phyloP scores from a whole-genome alignment of 805 yeast species.

The Novakomyces olei region DNA sequence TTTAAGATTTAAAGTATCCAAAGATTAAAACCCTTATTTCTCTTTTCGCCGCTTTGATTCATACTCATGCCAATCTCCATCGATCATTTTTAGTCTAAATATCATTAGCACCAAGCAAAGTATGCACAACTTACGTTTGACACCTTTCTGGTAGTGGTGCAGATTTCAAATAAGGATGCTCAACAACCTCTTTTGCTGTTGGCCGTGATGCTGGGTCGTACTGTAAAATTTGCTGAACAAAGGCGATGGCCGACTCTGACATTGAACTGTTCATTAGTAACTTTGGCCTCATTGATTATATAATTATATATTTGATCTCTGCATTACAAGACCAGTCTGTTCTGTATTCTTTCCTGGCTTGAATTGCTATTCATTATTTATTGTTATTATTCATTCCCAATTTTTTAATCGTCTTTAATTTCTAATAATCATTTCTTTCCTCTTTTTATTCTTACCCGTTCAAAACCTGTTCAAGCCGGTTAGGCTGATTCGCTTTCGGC shows the following conservation, averaged over 20 bases:
- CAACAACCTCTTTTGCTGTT: conserved; percentile 46
- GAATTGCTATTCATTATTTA: no score
- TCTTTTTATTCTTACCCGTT: no score
- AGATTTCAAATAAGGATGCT: conserved; percentile 46
- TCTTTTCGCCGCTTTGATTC: conserved; percentile 62
- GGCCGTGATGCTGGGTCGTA: conserved; percentile 51
- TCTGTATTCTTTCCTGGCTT: no score
- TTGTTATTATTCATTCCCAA: no score
- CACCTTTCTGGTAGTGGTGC: conserved; percentile 37
- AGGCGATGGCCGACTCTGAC: conserved; percentile 30
- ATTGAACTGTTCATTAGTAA: no score
- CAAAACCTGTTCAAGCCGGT: conserved; percentile 23
- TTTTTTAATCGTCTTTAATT: no score
- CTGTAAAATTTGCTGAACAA: conserved; percentile 39
- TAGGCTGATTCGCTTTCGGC: conserved; percentile 23
- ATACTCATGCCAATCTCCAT: conserved; percentile 92
- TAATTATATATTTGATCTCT: no score
- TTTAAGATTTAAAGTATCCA: no score
- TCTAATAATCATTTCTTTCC: no score
- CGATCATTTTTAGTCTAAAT: conserved; percentile 24
- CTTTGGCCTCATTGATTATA: no score
- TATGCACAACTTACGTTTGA: conserved; percentile 13
- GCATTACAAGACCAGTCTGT: no score
- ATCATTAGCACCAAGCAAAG: background rate
- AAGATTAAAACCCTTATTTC: no score